These are phyloP conservation scores for Parvularia atlantis DNA, from an alignment of 78 protist genomes.

Conservation along the genomic window DNA sequence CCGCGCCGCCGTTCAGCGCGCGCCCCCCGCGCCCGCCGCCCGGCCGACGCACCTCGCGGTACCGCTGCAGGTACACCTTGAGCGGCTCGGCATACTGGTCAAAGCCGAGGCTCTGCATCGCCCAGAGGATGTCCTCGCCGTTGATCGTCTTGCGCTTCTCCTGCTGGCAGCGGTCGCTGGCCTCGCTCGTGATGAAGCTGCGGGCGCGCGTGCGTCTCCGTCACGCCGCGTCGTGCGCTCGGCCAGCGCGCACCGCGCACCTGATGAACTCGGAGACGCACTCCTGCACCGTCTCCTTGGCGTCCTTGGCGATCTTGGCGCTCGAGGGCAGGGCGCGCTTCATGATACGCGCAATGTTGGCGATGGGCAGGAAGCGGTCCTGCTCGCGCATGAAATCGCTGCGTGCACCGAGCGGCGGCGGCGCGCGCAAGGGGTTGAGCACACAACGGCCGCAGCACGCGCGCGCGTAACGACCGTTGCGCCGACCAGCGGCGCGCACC, in stretches of 20 bases:
- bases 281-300: constrained; percentile 75
- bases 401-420: too few species aligned
- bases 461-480: too few species aligned
- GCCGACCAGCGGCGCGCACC: too few species aligned
- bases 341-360: constrained; percentile 65
- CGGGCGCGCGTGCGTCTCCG: too few species aligned
- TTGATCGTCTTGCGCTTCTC: constrained; percentile 74
- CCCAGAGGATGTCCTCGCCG: constrained; percentile 67
- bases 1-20: too few species aligned
- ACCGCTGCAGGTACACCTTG: constrained; percentile 32
- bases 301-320: constrained; percentile 76
- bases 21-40: too few species aligned
- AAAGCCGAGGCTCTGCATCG: constrained; percentile 65
- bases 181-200: constrained; percentile 68
- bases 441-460: too few species aligned
- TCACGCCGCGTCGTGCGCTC: too few species aligned
- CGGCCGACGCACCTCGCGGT: constrained; percentile 43
- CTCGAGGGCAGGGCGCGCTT: constrained; percentile 51
- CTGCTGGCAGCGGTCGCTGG: constrained; percentile 54
- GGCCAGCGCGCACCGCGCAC: too few species aligned
- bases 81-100: constrained; percentile 60
- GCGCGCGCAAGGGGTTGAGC: too few species aligned
- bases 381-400: too few species aligned
- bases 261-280: constrained; percentile 72
- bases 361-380: constrained; percentile 63